Base-by-base conservation (phyloP, 306 rosid genomes). In the Astragalus glycyphyllos region DNA sequence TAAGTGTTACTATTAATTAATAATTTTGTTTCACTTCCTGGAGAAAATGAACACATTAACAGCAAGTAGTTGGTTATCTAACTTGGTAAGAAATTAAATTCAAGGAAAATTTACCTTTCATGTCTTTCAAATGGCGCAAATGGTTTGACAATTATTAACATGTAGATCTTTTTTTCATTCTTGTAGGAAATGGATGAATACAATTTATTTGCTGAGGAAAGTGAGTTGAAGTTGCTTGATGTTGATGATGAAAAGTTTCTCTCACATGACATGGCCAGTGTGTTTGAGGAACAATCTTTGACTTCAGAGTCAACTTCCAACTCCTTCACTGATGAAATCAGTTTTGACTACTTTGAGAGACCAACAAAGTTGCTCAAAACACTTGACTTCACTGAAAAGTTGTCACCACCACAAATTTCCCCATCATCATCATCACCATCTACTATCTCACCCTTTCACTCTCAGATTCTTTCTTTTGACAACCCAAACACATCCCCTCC, bases 381-480 rank as follows among this genome's bases (percentile, higher is more conserved):
- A 9, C 69, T 7, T 14, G 38, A 16, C 61, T 60, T 72, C 65
- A 35, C 54, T 11, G 67, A 58, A 38, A 68, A 48, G n/a, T n/a
- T n/a, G n/a, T n/a, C n/a, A n/a, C n/a, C n/a, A n/a, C n/a, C n/a
- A n/a, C n/a, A n/a, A 34, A 35, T 72, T 7, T 69, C 85, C 50
- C 77, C 78, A 61, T 72, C 90, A 41, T 82, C 91, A 1, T 63
- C 84, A 35, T 82, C 89, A 1, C 58, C 82, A 3, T 57, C 31
- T 26, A 26, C 88, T 16, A 70, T 75, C 11, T 65, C 72, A 20
- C 78, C 86, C 4, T 70, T 69, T 38, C 86, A 80, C 8, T 65
- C 83, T 58, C 89, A 80, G 11, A 80, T 86, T 80, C 77, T 92
- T 61, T 87, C 83, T 11, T 92, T 92, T 11, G 87, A 76, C 11